These are phyloP conservation scores for Pinus tabuliformis DNA, from an alignment of 75 land plant species.

Conservation along the genomic window DNA sequence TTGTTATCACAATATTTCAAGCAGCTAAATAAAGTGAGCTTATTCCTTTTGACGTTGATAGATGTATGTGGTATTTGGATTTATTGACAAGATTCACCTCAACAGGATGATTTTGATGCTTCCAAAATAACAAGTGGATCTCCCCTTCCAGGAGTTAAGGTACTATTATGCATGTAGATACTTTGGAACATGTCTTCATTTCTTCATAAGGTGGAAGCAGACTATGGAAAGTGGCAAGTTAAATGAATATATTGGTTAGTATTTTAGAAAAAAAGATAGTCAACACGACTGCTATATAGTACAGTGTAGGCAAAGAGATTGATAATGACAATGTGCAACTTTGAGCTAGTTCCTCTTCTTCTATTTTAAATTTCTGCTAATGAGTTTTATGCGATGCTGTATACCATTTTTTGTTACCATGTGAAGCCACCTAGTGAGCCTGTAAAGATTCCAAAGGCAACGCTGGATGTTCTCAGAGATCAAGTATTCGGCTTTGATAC, in stretches of 20 bases:
- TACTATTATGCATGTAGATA: slow-evolving; percentile 15
- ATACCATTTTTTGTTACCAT: background rate
- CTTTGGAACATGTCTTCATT: background rate
- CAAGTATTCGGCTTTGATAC: slow-evolving; percentile 98
- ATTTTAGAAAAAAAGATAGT: background rate
- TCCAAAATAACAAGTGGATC: slow-evolving; percentile 70
- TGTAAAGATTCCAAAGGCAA: slow-evolving; percentile 65
- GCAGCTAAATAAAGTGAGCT: no score
- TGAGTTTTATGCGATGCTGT: background rate
- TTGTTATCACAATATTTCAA: no score
- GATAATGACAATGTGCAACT: background rate
- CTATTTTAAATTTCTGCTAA: slow-evolving; percentile 3
- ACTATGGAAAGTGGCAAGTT: background rate
- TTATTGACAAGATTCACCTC: background rate
- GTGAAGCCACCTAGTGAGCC: slow-evolving; percentile 57
- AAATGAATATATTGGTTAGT: background rate
- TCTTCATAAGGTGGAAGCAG: background rate
- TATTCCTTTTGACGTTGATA: no score
- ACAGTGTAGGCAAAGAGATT: background rate
- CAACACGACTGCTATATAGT: background rate
- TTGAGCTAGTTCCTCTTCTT: background rate
- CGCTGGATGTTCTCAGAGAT: slow-evolving; percentile 66
- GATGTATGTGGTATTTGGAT: slow-evolving; percentile 1
- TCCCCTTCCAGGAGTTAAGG: slow-evolving; percentile 88
- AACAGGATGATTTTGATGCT: slow-evolving; percentile 36